Evolutionary conservation across 805 yeast species (phyloP), one percentile per base, ranked within the genome.

Genomic region (Maudiozyma pseudohumilis): DNA sequence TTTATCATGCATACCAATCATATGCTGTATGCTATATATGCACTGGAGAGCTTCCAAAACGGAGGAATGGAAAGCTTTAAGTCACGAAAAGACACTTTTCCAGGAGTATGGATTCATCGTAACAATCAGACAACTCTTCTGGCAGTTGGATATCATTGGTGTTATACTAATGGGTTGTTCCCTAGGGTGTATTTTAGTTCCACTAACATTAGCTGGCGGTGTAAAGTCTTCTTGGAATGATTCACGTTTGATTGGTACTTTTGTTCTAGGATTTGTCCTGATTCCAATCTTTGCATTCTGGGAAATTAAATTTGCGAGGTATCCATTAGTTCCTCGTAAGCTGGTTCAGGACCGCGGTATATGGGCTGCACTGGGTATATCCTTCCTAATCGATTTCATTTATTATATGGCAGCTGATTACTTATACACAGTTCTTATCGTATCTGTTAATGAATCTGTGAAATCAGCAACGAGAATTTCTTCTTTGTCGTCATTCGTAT

Each of bases 171-270:
- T 80, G 47, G 65, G 72, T 36, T 70, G 71, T 19, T 66, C 69
- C 2, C 62, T 82, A 17, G 86, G 84, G 29, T 70, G 80, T 46
- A 64, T 83, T 32, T 64, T 83, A 41, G 77, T 75, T 17, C 92
- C 94, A 17, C 66, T 83, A 46, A 81, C 92, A 10, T 58, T 83
- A 22, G 88, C 88, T 10, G 88, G 85, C 45, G 87, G 87, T 43
- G 53, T 60, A 25, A 32, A 50, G 1, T 45, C 61, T 2, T 64
- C 66, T 36, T 83, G 94, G 94, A 51, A 61, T 37, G 62, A 65
- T 40, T 84, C 75, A 13, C 64, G 72, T 32, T 67, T 78, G 46
- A 75, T 83, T 47, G 89, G 69, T 6, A 86, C 88, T 2, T 59
- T 81, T 35, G 82, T 78, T 16, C 52, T 83, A 39, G 92, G 94